phyloP scores from a whole-genome alignment of 495 filamentous ascomycete species.

The Penicillium flavigenum region DNA sequence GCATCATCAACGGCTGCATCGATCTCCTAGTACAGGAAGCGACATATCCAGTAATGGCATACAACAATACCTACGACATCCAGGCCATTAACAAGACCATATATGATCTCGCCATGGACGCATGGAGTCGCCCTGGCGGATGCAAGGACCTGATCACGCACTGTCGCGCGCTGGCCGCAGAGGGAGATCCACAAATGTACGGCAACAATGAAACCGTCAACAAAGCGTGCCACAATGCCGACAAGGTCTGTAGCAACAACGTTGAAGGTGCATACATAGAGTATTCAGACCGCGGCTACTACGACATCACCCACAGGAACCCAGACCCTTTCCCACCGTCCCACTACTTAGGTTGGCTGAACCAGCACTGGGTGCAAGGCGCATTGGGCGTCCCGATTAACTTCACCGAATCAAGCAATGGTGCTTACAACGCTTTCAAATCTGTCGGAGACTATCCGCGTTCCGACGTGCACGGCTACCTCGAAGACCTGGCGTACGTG shows the following conservation, averaged over 20 bases:
- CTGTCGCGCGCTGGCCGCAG: slow-evolving; percentile 43
- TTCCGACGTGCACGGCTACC: slow-evolving; percentile 47
- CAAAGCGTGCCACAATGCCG: slow-evolving; percentile 38
- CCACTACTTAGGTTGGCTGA: slow-evolving; percentile 64
- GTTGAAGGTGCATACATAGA: slow-evolving; percentile 39
- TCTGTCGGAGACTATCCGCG: slow-evolving; percentile 47
- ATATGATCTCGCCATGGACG: slow-evolving; percentile 49
- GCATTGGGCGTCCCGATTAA: slow-evolving; percentile 68
- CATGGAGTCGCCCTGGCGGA: slow-evolving; percentile 53
- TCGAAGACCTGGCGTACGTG: slow-evolving; percentile 53
- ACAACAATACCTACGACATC: slow-evolving; percentile 76
- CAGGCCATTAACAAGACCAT: slow-evolving; percentile 57
- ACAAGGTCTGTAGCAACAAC: slow-evolving; percentile 36
- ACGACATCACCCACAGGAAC: slow-evolving; percentile 58
- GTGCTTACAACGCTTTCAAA: slow-evolving; percentile 53
- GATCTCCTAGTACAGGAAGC: slow-evolving; percentile 69
- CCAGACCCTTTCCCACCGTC: slow-evolving; percentile 63
- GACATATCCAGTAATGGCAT: slow-evolving; percentile 65
- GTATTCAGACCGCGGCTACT: slow-evolving; percentile 50
- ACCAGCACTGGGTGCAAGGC: slow-evolving; percentile 58
- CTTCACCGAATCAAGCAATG: slow-evolving; percentile 54
- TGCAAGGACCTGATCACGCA: slow-evolving; percentile 58
- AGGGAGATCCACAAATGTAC: slow-evolving; percentile 46
- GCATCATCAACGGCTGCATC: slow-evolving; percentile 71
- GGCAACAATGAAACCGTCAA: slow-evolving; percentile 47